Evolutionary conservation across 2,329 filamentous ascomycete species (phyloP).

Genomic region (Hawksworthiomyces lignivorus): DNA sequence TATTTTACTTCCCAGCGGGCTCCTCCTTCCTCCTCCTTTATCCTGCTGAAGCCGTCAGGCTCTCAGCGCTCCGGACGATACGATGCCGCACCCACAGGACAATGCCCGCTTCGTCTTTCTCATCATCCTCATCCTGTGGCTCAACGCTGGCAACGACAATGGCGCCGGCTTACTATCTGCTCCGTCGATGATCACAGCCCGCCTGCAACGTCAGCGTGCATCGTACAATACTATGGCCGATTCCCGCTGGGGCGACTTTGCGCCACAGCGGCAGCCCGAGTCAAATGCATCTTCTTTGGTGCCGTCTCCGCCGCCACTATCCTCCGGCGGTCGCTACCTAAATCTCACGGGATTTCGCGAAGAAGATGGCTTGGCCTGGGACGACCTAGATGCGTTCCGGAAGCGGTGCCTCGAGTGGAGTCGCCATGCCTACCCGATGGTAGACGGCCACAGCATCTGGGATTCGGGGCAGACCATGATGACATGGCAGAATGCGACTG

Average conservation of each 20-base stretch:
- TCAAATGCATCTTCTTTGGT: slow-evolving; percentile 20
- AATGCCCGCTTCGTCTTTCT: slow-evolving; percentile 31
- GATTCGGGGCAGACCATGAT: slow-evolving; percentile 26
- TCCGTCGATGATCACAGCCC: slow-evolving; percentile 34
- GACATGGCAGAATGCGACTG: slow-evolving; percentile 73
- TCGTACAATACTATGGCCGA: slow-evolving; percentile 47
- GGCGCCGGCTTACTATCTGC: slow-evolving; percentile 33
- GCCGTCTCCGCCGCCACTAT: not conserved
- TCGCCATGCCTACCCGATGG: slow-evolving; percentile 35
- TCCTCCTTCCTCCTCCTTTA: no score
- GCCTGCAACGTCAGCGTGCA: slow-evolving; percentile 43
- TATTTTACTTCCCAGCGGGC: not conserved
- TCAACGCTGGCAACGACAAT: slow-evolving; percentile 33
- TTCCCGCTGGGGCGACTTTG: slow-evolving; percentile 54
- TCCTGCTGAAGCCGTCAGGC: no score
- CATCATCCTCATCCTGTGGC: slow-evolving; percentile 37
- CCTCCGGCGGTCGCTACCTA: slow-evolving; percentile 35
- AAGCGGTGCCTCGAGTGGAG: slow-evolving; percentile 56
- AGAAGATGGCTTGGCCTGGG: slow-evolving; percentile 72
- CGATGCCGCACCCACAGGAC: slow-evolving; percentile 41
- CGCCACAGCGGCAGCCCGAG: slow-evolving; percentile 28
- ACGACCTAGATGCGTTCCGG: slow-evolving; percentile 59
- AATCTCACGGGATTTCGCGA: slow-evolving; percentile 72
- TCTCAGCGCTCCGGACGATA: slow-evolving; percentile 4
- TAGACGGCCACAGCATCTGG: slow-evolving; percentile 20